phyloP scores from a whole-genome alignment of 164 flowering plant species.

The Umbellularia californica region DNA sequence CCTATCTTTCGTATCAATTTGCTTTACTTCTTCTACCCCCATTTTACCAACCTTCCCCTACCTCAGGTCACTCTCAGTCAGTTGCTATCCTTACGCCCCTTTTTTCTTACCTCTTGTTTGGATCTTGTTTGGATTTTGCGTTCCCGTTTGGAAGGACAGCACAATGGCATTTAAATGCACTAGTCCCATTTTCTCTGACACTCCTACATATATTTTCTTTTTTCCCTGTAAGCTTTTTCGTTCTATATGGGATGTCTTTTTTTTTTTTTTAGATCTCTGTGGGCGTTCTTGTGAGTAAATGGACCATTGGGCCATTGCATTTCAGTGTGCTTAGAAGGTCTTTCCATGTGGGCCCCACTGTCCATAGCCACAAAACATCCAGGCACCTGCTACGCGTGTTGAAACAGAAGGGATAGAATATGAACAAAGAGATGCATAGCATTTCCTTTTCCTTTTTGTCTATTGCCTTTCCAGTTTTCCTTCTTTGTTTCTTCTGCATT shows the following conservation, averaged over 20 bases:
- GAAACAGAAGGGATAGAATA: too few relatives aligned
- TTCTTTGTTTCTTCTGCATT: too few relatives aligned
- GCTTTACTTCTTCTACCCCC: neutral
- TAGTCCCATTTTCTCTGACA: neutral
- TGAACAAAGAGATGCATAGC: neutral
- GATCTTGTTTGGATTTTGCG: constrained; percentile 17
- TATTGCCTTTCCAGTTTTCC: neutral
- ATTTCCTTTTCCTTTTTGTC: too few relatives aligned
- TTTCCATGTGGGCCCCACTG: neutral
- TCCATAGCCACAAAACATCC: neutral
- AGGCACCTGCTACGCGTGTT: neutral
- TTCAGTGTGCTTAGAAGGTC: neutral
- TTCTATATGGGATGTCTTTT: neutral
- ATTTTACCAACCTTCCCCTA: neutral
- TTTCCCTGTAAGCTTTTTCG: neutral
- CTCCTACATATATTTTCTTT: too few relatives aligned
- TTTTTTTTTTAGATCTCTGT: too few relatives aligned
- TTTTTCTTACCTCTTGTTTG: constrained; percentile 12
- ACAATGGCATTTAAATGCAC: neutral
- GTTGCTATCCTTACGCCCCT: constrained; percentile 14
- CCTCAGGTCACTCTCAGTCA: constrained; percentile 11
- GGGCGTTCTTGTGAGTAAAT: neutral
- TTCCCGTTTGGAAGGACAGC: constrained; percentile 10
- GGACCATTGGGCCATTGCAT: neutral
- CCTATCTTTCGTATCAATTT: neutral